Percentiles rank a stretch among this genome's conserved stretches.
Evolutionary conservation across 1,284 basidiomycete genomes (phyloP).

Genomic region (Grifola frondosa): DNA sequence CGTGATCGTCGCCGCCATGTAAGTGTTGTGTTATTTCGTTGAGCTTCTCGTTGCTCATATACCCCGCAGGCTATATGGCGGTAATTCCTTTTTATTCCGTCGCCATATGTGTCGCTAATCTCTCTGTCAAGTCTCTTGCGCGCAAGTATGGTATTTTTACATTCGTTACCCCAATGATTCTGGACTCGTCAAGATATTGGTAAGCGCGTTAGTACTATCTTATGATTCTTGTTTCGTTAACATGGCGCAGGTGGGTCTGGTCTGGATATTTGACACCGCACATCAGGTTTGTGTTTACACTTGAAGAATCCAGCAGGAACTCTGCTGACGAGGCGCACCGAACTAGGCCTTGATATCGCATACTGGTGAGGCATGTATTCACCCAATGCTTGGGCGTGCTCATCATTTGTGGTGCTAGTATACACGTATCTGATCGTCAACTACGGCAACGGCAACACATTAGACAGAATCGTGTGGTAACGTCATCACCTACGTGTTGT

Average conservation of each 20-base stretch:
- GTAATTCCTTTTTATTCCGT: conserved; percentile 29
- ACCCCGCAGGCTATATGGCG: conserved; percentile 43
- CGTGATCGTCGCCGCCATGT: conserved; percentile 48
- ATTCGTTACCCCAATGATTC: conserved; percentile 49
- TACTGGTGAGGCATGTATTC: conserved; percentile 35
- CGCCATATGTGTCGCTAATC: neutral
- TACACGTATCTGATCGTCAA: conserved; percentile 55
- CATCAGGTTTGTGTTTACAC: conserved; percentile 31
- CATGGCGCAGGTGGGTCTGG: conserved; percentile 40
- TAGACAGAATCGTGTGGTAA: conserved; percentile 46
- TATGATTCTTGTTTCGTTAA: neutral
- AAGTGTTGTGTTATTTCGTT: conserved; percentile 17
- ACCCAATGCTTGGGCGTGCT: neutral
- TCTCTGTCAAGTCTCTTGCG: conserved; percentile 44
- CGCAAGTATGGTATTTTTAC: conserved; percentile 59
- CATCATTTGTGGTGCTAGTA: conserved; percentile 33
- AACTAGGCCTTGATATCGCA: conserved; percentile 53
- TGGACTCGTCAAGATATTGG: conserved; percentile 50
- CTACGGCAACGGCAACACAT: conserved; percentile 38
- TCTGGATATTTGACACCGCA: conserved; percentile 49
- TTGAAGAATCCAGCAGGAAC: no score
- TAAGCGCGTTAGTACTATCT: conserved; percentile 28
- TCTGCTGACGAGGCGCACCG: neutral
- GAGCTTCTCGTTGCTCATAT: conserved; percentile 1
- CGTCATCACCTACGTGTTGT: conserved; percentile 21